These are phyloP conservation scores for Chlorencoelia australis DNA, from an alignment of 2,329 filamentous ascomycete species.

Conservation along the genomic window DNA sequence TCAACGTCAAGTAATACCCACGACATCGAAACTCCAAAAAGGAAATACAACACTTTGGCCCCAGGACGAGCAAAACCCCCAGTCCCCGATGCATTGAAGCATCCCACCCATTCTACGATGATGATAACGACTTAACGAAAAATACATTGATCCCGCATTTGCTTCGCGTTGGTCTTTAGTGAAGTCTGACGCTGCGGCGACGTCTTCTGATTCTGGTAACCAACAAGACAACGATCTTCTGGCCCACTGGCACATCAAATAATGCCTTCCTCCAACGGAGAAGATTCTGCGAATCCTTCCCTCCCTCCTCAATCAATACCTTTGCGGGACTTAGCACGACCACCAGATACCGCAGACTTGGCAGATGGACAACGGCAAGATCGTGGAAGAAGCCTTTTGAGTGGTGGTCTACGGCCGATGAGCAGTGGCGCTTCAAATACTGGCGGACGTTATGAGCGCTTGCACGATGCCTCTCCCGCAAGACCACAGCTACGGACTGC, in stretches of 20 bases:
- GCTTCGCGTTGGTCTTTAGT: slow-evolving; percentile 6
- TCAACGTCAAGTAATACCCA: no score
- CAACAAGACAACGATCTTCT: slow-evolving; percentile 8
- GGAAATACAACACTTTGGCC: not conserved
- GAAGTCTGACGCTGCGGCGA: not conserved
- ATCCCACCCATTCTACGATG: slow-evolving; percentile 1
- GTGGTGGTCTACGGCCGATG: slow-evolving; percentile 19
- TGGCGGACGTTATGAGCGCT: slow-evolving; percentile 25
- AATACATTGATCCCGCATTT: slow-evolving; percentile 2
- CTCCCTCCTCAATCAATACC: slow-evolving; percentile 55
- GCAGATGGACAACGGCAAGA: slow-evolving; percentile 19
- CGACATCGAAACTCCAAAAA: no score
- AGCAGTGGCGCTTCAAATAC: slow-evolving; percentile 14
- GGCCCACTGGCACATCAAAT: slow-evolving; percentile 13
- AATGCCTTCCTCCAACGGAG: slow-evolving; percentile 40
- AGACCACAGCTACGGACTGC: slow-evolving; percentile 14
- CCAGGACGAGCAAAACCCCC: not conserved
- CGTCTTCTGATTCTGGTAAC: slow-evolving; percentile 5
- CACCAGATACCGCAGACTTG: slow-evolving; percentile 23
- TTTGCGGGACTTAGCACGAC: slow-evolving; percentile 47
- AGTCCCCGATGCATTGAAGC: not conserved
- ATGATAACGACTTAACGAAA: slow-evolving; percentile 14
- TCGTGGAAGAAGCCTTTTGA: slow-evolving; percentile 25
- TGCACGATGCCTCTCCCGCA: slow-evolving; percentile 22
- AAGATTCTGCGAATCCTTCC: slow-evolving; percentile 33